phyloP scores from a whole-genome alignment of 108 stramenopile genomes.

The Conticribra guillardii region DNA sequence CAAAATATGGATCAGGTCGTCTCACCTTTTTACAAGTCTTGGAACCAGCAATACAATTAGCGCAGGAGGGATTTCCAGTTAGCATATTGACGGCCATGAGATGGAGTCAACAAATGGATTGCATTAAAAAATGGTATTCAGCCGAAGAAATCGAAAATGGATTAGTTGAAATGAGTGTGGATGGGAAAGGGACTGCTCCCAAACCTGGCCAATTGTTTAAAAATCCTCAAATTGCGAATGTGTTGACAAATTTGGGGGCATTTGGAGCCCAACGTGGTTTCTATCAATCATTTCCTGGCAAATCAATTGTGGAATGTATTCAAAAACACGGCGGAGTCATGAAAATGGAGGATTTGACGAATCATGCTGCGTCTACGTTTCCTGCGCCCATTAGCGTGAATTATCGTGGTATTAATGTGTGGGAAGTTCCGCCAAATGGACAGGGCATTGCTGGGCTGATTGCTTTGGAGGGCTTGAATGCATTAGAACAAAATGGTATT shows the following conservation, averaged over 20 bases:
- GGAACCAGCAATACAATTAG: constrained; percentile 90
- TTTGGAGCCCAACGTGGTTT: constrained; percentile 88
- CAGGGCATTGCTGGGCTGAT: constrained; percentile 94
- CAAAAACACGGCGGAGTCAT: constrained; percentile 84
- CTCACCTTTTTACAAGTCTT: constrained; percentile 81
- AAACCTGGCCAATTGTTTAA: constrained; percentile 78
- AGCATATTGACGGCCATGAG: constrained; percentile 79
- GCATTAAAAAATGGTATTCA: constrained; percentile 69
- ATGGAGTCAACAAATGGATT: constrained; percentile 76
- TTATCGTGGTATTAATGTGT: constrained; percentile 77
- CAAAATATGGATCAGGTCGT: constrained; percentile 71
- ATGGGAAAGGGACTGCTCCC: constrained; percentile 61
- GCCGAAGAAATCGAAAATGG: constrained; percentile 37
- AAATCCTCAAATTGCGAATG: constrained; percentile 89
- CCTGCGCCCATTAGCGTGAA: constrained; percentile 77
- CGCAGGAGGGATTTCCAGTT: constrained; percentile 94
- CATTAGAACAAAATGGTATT: constrained; percentile 48
- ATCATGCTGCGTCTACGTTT: constrained; percentile 68
- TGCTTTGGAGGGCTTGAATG: constrained; percentile 82
- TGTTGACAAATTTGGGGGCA: constrained; percentile 78
- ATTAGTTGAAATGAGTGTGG: constrained; percentile 59
- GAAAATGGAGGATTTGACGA: constrained; percentile 82
- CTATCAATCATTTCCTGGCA: constrained; percentile 83
- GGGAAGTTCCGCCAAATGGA: constrained; percentile 95
- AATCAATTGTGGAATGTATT: constrained; percentile 83